Percentiles rank a stretch among this genome's conserved stretches.
Evolutionary conservation across 2,329 filamentous ascomycete species (phyloP).

Genomic region (Zymoseptoria brevis): DNA sequence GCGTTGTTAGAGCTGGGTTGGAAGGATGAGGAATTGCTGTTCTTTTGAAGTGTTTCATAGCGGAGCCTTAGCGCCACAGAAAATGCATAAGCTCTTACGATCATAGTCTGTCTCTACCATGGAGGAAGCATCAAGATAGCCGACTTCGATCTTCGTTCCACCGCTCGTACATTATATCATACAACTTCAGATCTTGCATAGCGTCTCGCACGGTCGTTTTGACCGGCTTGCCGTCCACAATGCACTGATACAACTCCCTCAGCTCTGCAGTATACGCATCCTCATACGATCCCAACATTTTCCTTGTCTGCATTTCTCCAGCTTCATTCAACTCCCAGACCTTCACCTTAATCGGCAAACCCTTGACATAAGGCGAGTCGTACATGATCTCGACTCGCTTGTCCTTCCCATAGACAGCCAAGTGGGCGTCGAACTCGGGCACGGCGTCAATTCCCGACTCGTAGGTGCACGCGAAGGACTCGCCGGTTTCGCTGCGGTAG

Average conservation of each 20-base stretch:
- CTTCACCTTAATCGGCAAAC: slow-evolving; percentile 43
- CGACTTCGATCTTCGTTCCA: slow-evolving; percentile 2
- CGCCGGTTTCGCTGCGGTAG: slow-evolving; percentile 28
- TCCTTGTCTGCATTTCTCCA: slow-evolving; percentile 23
- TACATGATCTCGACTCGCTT: slow-evolving; percentile 50
- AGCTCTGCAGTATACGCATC: slow-evolving; percentile 41
- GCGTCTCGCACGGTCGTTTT: slow-evolving; percentile 40
- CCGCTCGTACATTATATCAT: slow-evolving; percentile 25
- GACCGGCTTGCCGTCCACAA: slow-evolving; percentile 32
- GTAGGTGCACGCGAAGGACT: slow-evolving; percentile 46
- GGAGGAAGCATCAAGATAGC: neutral
- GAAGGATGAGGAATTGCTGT: slow-evolving; percentile 63
- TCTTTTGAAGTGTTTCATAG: slow-evolving; percentile 49
- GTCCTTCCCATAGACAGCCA: slow-evolving; percentile 45
- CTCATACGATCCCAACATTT: slow-evolving; percentile 40
- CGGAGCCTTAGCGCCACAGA: neutral
- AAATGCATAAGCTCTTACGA: neutral
- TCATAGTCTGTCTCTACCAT: neutral
- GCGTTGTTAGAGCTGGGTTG: slow-evolving; percentile 58
- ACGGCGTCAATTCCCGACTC: slow-evolving; percentile 50
- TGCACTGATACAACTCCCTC: slow-evolving; percentile 33
- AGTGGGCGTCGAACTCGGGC: slow-evolving; percentile 45
- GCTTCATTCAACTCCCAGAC: slow-evolving; percentile 38
- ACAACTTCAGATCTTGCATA: slow-evolving; percentile 32
- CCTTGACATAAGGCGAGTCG: slow-evolving; percentile 53